These are phyloP conservation scores for Wallacemonas collosoma DNA, from an alignment of 208 protist species.

Conservation along the genomic window DNA sequence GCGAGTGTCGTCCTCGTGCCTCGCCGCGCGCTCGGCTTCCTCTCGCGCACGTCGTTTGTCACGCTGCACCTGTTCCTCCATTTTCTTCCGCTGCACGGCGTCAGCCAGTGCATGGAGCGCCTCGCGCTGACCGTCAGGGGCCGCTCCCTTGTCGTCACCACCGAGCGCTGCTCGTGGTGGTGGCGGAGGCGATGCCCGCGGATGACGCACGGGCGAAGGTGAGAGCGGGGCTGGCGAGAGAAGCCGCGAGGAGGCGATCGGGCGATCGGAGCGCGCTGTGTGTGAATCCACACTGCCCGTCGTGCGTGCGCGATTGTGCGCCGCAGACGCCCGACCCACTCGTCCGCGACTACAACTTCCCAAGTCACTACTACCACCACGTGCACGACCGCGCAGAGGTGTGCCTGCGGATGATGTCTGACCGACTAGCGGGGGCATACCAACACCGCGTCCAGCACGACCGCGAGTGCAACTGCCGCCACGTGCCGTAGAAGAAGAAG, in stretches of 20 bases:
- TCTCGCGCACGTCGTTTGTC: neutral
- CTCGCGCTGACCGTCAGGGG: conserved; percentile 8
- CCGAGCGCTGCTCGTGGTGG: neutral
- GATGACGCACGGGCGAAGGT: neutral
- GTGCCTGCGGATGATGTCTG: neutral
- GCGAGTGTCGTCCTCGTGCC: conserved; percentile 17
- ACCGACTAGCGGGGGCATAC: neutral
- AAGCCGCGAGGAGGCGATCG: neutral
- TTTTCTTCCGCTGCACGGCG: neutral
- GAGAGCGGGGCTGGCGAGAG: neutral
- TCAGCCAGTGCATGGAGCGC: neutral
- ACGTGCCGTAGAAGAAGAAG: neutral
- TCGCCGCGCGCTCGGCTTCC: neutral
- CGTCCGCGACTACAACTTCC: too few relatives aligned
- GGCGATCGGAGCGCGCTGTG: neutral
- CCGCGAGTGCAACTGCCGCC: neutral
- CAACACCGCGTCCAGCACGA: neutral
- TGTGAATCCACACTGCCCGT: neutral
- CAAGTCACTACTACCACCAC: neutral
- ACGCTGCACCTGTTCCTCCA: neutral
- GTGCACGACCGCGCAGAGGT: neutral
- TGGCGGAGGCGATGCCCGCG: neutral
- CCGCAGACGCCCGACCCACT: too few relatives aligned
- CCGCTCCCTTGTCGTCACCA: neutral
- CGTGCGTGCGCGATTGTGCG: neutral